A percentile compares a stretch with the other conserved stretches of the same genome.
phyloP scores from a whole-genome alignment of 148 eudicot genomes.

The Silene conica region DNA sequence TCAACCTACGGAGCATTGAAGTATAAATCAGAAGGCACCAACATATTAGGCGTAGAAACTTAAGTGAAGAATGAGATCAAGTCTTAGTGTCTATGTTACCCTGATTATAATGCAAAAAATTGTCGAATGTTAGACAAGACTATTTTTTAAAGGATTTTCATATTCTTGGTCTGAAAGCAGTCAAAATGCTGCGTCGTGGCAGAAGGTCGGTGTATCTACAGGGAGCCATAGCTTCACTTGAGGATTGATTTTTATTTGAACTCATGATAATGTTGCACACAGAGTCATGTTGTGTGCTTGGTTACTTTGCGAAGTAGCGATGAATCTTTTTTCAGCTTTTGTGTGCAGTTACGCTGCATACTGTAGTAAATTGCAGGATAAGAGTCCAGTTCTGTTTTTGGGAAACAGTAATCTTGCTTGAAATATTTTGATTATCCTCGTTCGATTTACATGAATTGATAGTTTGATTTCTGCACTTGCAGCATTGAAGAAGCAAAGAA shows the following conservation, averaged over 20 bases:
- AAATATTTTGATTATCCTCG: neutral
- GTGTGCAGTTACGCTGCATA: too few relatives aligned
- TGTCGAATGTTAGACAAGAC: too few relatives aligned
- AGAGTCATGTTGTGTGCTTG: too few relatives aligned
- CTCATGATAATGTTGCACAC: neutral
- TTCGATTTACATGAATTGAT: neutral
- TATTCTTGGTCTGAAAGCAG: too few relatives aligned
- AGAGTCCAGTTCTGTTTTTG: neutral
- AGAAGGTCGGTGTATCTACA: too few relatives aligned
- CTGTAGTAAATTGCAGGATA: neutral
- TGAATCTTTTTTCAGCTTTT: too few relatives aligned
- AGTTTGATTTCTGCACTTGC: conserved; percentile 16
- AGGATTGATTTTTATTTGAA: neutral
- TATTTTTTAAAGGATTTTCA: too few relatives aligned
- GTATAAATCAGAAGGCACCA: too few relatives aligned
- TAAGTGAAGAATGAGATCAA: neutral
- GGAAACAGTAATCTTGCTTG: neutral
- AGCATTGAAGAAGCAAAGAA: conserved; percentile 97
- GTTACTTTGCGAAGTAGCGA: neutral
- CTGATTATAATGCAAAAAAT: too few relatives aligned
- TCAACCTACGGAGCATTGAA: too few relatives aligned
- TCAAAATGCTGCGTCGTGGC: too few relatives aligned
- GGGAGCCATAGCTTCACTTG: neutral
- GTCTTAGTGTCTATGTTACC: neutral
- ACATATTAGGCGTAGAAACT: too few relatives aligned